Percentiles rank a stretch among this genome's conserved stretches.
Evolutionary conservation across 257 asterid species (phyloP).

Genomic region (Cynanchum wilfordii): DNA sequence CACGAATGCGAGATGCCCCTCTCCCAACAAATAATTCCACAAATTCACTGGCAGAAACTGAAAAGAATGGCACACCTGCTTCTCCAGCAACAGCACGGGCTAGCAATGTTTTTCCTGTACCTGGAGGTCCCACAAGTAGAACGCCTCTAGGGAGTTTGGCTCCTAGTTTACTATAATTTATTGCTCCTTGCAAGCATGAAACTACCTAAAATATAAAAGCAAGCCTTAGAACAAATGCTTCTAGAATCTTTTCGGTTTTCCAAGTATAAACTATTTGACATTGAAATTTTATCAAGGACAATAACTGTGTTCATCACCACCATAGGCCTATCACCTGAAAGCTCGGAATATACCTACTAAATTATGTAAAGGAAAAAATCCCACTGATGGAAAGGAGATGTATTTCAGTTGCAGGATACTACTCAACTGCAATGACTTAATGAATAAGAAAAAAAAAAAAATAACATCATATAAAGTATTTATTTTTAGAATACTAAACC

Average conservation of each 20-base stretch:
- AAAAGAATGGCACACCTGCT: conserved; percentile 89
- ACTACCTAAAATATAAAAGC: conserved; percentile 47
- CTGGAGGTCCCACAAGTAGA: conserved; percentile 98
- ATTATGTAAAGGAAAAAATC: background rate
- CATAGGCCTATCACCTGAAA: background rate
- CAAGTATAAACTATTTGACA: background rate
- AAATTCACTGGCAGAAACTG: conserved; percentile 98
- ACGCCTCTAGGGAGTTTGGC: conserved; percentile 93
- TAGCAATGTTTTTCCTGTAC: conserved; percentile 86
- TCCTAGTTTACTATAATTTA: conserved; percentile 84
- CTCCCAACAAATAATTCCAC: conserved; percentile 95
- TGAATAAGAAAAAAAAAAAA: background rate
- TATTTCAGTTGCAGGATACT: background rate
- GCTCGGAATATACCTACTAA: background rate
- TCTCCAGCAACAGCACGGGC: conserved; percentile 99
- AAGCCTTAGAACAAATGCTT: background rate
- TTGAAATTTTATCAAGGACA: background rate
- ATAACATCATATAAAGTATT: background rate
- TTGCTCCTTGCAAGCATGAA: conserved; percentile 82
- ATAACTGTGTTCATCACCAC: background rate
- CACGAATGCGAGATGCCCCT: conserved; percentile 97
- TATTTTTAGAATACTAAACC: conserved; percentile 2
- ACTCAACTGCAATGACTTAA: background rate
- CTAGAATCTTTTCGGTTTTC: background rate
- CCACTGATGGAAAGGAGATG: background rate